Percentiles rank a stretch among this genome's conserved stretches.
Evolutionary conservation across 768 basidiomycete genomes (phyloP).

Genomic region (Tulasnella sp.): DNA sequence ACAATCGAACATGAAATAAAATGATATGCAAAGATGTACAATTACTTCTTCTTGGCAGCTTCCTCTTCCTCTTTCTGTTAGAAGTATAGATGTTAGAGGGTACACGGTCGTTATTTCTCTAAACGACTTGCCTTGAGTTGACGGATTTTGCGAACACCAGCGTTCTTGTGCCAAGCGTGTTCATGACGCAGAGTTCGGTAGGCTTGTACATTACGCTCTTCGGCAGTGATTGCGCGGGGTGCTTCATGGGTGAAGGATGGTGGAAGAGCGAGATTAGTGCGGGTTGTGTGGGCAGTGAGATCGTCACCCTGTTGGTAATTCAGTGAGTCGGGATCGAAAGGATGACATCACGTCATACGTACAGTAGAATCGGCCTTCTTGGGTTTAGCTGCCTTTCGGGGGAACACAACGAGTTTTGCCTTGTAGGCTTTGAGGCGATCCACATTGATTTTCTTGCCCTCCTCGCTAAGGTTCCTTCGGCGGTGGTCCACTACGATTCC

Average conservation of each 20-base stretch:
- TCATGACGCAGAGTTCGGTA: constrained; percentile 77
- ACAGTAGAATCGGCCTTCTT: constrained; percentile 93
- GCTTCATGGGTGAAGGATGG: constrained; percentile 54
- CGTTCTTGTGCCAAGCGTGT: constrained; percentile 71
- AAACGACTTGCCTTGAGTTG: constrained; percentile 57
- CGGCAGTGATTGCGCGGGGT: constrained; percentile 84
- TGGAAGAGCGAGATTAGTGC: constrained; percentile 53
- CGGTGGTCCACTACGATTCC: constrained; percentile 96
- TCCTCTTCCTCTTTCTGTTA: constrained; percentile 80
- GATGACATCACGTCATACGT: constrained; percentile 26
- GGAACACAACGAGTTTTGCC: constrained; percentile 87
- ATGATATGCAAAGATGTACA: no score
- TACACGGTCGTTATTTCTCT: neutral
- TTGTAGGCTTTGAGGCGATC: constrained; percentile 92
- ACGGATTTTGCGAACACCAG: constrained; percentile 76
- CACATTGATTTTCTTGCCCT: constrained; percentile 91
- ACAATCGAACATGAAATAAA: no score
- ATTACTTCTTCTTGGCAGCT: constrained; percentile 82
- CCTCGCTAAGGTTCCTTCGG: constrained; percentile 90
- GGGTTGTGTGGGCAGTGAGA: constrained; percentile 64
- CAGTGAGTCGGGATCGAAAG: constrained; percentile 13
- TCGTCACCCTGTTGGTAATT: constrained; percentile 53
- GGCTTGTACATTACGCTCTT: constrained; percentile 81
- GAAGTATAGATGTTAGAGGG: constrained; percentile 18
- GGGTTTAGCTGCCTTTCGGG: constrained; percentile 52